Base-by-base conservation (phyloP, 108 stramenopile species). In the Cyclotella sp. region DNA sequence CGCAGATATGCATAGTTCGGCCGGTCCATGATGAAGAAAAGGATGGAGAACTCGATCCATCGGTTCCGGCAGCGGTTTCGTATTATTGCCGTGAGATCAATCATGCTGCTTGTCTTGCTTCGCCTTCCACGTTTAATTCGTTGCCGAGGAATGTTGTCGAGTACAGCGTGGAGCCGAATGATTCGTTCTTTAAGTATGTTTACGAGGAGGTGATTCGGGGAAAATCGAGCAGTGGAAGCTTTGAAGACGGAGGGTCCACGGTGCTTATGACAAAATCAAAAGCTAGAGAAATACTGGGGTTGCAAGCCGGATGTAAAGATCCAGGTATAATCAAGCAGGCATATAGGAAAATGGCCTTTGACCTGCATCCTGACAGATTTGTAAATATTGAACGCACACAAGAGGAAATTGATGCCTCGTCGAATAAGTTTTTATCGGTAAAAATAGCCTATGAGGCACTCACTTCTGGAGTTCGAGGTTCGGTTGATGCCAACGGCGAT, bases 1-100 rank as follows among this genome's bases (percentile, higher is more conserved):
- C 90, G 19, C 91, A 93, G 63, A 19, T 95, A 28, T 79, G 81
- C 64, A 47, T 93, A 21, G 77, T 66, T 27, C 66, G 89, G 27
- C 82, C 83, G 8, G 68, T 72, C 57, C 68, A 77, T 6, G 59
- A 51, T 0, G 87, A 86, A 46, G 87, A 76, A n/a, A 64, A 75
- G n/a, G 82, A 74, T 27, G 85, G 66, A 26, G 67, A 63, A 10
- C 52, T 64, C 34, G 76, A 86, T 30, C 62, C 70, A 40, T 49
- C 82, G 19, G 67, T 92, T 19, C 77, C 73, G 15, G 89, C 90
- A 3, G 81, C 85, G 14, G 83, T 92, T 22, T 92, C 91, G 6
- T 78, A 85, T 24, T 92, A 92, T 61, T 95, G 94, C 64, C 87
- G 94, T 11, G 94, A 95, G 64, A 85, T 92, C 19, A 78, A 76